phyloP scores from a whole-genome alignment of 768 basidiomycete species.

The Xerocomellus amylosporus region DNA sequence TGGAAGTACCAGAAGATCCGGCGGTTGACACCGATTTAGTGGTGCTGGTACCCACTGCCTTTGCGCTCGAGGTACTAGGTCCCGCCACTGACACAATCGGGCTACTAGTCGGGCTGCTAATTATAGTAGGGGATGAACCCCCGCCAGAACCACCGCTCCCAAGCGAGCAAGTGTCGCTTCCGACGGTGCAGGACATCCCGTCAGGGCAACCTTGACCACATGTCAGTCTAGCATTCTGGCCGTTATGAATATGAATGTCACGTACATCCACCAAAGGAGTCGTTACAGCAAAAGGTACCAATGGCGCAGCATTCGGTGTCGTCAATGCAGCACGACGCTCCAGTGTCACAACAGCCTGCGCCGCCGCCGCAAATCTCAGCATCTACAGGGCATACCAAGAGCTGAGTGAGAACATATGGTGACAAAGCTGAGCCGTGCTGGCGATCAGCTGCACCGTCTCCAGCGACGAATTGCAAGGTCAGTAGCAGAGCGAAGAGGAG shows the following conservation, averaged over 20 bases:
- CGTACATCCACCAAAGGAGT: conserved; percentile 24
- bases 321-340: conserved; percentile 13
- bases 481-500: conserved; percentile 12
- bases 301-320: conserved; percentile 4
- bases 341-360: conserved; percentile 7
- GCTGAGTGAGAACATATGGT: conserved; percentile 2
- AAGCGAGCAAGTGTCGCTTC: conserved; percentile 4
- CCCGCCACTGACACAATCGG: not conserved
- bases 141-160: conserved; percentile 3
- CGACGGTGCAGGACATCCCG: conserved; percentile 8
- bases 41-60: not conserved
- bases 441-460: not conserved
- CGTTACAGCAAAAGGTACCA: conserved; percentile 21
- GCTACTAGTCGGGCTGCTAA: too few species aligned
- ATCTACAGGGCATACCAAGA: conserved; percentile 15
- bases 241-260: not conserved
- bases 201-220: conserved; percentile 16
- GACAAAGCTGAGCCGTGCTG: conserved; percentile 5
- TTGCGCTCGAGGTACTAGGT: not conserved
- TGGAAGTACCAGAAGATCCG: too few species aligned
- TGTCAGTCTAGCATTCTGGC: not conserved
- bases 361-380: conserved; percentile 14
- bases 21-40: too few species aligned
- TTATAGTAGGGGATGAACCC: not conserved
- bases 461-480: conserved; percentile 8